Conservation (phyloP, 257 asterid species). For the Salvia miltiorrhiza region DNA sequence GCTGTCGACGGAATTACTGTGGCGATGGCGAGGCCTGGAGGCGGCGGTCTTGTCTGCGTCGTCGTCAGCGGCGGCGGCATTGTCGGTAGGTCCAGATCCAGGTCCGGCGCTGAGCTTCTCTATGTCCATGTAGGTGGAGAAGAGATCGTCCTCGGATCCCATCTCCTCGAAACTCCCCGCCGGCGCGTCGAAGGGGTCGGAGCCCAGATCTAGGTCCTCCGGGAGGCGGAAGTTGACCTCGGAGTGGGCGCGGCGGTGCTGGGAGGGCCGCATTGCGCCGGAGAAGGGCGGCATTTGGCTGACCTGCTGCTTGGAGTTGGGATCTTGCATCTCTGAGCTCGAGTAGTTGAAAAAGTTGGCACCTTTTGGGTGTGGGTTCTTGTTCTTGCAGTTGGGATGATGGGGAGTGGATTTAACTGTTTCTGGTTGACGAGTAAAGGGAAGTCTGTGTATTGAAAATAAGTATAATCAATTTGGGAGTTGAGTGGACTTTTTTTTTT, state of each 20-base stretch:
- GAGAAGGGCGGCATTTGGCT: slow-evolving; percentile 46
- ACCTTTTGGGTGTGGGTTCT: neutral
- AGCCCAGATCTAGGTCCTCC: slow-evolving; percentile 76
- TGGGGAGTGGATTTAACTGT: slow-evolving; percentile 23
- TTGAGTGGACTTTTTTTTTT: slow-evolving; percentile 26
- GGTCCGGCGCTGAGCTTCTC: slow-evolving; percentile 66
- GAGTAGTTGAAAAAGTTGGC: neutral
- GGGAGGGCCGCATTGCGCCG: slow-evolving; percentile 54
- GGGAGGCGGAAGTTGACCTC: slow-evolving; percentile 85
- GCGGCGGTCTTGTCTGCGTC: slow-evolving; percentile 18
- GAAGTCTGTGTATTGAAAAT: too few species aligned
- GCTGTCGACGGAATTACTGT: slow-evolving; percentile 65
- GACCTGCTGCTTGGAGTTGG: slow-evolving; percentile 37
- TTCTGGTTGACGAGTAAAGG: slow-evolving; percentile 26
- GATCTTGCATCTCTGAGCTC: slow-evolving; percentile 71
- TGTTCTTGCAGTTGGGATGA: slow-evolving; percentile 7
- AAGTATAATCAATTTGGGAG: neutral
- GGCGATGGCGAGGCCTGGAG: slow-evolving; percentile 40
- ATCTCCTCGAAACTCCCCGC: slow-evolving; percentile 74
- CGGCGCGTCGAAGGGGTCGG: slow-evolving; percentile 64
- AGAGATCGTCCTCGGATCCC: slow-evolving; percentile 93
- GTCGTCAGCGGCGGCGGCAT: slow-evolving; percentile 20
- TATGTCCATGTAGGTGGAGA: slow-evolving; percentile 86
- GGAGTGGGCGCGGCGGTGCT: slow-evolving; percentile 94
- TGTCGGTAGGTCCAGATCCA: slow-evolving; percentile 46